Evolutionary conservation across 306 rosid genomes (phyloP), one percentile per base, ranked within the genome.

Genomic region (Acacia crassicarpa): DNA sequence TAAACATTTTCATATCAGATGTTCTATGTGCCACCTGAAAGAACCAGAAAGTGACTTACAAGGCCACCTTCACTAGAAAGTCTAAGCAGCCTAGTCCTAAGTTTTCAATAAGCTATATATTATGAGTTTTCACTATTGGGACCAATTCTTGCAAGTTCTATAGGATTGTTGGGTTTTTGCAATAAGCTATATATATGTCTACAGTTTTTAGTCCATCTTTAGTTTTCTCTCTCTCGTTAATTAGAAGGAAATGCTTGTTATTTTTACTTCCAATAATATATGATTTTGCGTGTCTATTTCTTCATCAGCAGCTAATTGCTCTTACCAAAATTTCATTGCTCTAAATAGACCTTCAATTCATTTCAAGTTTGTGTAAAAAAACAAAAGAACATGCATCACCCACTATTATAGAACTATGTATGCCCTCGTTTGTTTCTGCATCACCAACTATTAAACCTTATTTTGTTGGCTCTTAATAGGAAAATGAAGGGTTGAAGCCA

Each of bases 1-100:
- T 25, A 25, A 44, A 58, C 13, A 56, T n/a, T 56, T n/a, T 56
- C 35, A 2, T 32, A 32, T 32, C 3, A 32, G 35, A 32, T 32
- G 35, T 32, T 32, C 4, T 32, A 32, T 32, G 35, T 32, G 4
- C 35, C 35, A 3, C 35, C 4, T 32, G 1, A 1, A 91, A 81
- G 27, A 65, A 91, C 65, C 96, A 95, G 86, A 93, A 91, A 25
- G 75, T 92, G 17, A 83, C 96, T 9, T 95, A 86, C 71, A 91
- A 77, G 75, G 74, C 91, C 19, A 95, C 91, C 14, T 89, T 95
- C 74, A 79, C 82, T 17, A 71, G 86, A 17, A 85, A 74, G n/a
- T 70, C 91, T 30, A 72, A 80, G 80, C 94, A 85, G 68, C 40
- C 85, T 2, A 85, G 15, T 65, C 98, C 96, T 43, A 98, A 93